Evolutionary conservation across 805 yeast genomes (phyloP).

Genomic region (Starmerella khaoyaiensis): DNA sequence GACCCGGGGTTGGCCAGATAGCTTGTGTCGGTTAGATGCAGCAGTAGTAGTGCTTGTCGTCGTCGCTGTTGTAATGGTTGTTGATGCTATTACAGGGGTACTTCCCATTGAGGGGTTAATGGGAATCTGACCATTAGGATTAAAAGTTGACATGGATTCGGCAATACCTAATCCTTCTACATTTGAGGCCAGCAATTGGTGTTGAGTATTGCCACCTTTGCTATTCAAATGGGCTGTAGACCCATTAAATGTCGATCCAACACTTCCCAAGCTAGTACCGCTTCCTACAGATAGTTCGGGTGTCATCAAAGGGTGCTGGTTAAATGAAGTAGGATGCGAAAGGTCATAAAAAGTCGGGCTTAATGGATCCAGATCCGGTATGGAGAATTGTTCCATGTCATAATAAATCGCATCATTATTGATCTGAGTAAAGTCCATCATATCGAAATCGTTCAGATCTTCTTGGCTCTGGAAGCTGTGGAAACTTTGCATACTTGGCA

Average conservation of each 20-base stretch:
- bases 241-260: background rate
- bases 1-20: constrained; percentile 10
- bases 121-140: too few relatives aligned
- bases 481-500: constrained; percentile 8
- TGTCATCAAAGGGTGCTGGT: constrained; percentile 7
- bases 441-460: constrained; percentile 5
- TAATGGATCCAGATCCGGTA: constrained; percentile 13
- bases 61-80: background rate
- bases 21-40: constrained; percentile 2
- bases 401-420: background rate
- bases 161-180: constrained; percentile 19
- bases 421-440: background rate
- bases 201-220: background rate
- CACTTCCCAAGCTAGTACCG: constrained; percentile 5
- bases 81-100: background rate
- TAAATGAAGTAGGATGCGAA: constrained; percentile 1
- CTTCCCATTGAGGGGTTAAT: background rate
- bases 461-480: constrained; percentile 4
- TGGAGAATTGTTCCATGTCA: constrained; percentile 7
- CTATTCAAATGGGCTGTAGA: background rate
- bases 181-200: background rate
- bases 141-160: too few relatives aligned
- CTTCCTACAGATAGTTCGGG: constrained; percentile 15
- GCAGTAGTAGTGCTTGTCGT: constrained; percentile 6
- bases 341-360: constrained; percentile 11